Conservation (phyloP, 768 basidiomycete genomes). For the Ramaria sp. region DNA sequence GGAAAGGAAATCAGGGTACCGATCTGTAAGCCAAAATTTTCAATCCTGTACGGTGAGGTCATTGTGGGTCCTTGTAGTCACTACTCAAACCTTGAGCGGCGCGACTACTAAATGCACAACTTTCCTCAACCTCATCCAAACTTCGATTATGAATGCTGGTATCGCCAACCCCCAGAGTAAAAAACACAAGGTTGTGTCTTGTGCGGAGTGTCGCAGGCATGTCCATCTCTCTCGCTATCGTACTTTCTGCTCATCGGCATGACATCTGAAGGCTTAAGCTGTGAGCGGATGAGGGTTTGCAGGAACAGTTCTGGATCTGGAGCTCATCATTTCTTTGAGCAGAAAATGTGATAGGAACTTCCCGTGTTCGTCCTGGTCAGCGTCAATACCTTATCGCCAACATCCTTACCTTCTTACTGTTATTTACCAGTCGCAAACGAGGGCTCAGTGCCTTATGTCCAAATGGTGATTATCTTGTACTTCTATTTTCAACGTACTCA, state of each 20-base stretch:
- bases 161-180: background rate
- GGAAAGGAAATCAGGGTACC: too few relatives aligned
- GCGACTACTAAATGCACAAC: too few relatives aligned
- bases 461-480: background rate
- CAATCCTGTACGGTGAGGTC: too few relatives aligned
- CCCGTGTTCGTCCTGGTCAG: constrained; percentile 2
- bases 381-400: too few relatives aligned
- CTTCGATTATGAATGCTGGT: background rate
- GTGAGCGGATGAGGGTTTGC: background rate
- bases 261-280: background rate
- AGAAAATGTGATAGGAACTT: constrained; percentile 7
- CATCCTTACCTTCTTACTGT: too few relatives aligned
- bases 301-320: background rate
- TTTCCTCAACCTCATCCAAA: background rate
- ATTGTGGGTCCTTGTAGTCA: too few relatives aligned
- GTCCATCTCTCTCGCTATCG: background rate
- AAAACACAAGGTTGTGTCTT: constrained; percentile 1
- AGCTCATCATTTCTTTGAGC: background rate
- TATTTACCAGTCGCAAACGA: background rate
- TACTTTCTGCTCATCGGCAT: background rate
- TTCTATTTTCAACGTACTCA: background rate
- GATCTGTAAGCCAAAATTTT: too few relatives aligned
- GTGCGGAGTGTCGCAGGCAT: constrained; percentile 3
- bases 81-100: too few relatives aligned
- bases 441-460: constrained; percentile 3